A percentile compares a stretch with the other conserved stretches of the same genome.
Evolutionary conservation across 805 yeast species (phyloP).

Genomic region (Citeromyces matritensis): DNA sequence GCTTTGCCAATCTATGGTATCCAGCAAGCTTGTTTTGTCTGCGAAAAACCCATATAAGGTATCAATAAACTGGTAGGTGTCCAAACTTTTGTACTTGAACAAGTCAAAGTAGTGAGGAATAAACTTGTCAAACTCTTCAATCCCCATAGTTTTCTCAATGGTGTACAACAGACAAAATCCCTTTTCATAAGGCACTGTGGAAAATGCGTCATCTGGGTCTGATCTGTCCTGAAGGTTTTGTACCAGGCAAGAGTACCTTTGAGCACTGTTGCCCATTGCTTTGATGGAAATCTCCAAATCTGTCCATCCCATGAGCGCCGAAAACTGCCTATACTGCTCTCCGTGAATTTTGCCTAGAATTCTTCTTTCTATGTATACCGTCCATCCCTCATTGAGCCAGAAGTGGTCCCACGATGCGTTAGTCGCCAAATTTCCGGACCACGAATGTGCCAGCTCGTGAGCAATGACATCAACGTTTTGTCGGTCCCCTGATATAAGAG

Average conservation of each 20-base stretch:
- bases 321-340: conserved; percentile 61
- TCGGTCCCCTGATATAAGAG: conserved; percentile 71
- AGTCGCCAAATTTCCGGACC: conserved; percentile 87
- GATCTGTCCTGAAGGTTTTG: conserved; percentile 53
- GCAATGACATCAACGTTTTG: conserved; percentile 84
- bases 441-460: conserved; percentile 85
- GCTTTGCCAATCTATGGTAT: conserved; percentile 67
- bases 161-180: conserved; percentile 70
- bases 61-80: conserved; percentile 70
- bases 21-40: conserved; percentile 32
- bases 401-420: conserved; percentile 89
- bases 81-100: conserved; percentile 58
- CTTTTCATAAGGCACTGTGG: conserved; percentile 82
- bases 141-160: conserved; percentile 53
- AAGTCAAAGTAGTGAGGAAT: conserved; percentile 63
- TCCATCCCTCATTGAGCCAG: conserved; percentile 95
- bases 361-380: conserved; percentile 80
- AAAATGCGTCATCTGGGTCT: conserved; percentile 86
- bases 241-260: conserved; percentile 45
- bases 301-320: conserved; percentile 82
- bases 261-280: conserved; percentile 40
- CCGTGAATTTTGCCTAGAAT: conserved; percentile 71
- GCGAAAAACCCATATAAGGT: conserved; percentile 47
- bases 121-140: conserved; percentile 57
- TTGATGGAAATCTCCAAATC: conserved; percentile 55